A percentile compares a stretch with the other conserved stretches of the same genome.
phyloP scores from a whole-genome alignment of 1,284 basidiomycete genomes.

The Cryptococcus sp. region DNA sequence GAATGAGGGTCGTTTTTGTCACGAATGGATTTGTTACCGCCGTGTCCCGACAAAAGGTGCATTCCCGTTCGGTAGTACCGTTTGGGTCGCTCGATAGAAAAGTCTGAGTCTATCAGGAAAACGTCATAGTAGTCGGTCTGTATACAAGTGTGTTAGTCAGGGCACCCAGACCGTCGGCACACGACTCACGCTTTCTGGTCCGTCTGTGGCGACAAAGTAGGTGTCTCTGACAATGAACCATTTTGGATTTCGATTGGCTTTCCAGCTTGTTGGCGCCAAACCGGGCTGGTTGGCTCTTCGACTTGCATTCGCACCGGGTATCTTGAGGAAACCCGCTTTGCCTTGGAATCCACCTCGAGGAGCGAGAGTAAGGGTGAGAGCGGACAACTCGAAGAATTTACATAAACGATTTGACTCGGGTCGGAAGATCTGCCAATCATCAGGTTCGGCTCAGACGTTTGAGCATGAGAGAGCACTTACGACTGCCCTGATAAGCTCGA shows the following conservation, averaged over 20 bases:
- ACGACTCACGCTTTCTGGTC: conserved; percentile 73
- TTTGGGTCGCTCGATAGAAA: conserved; percentile 68
- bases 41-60: conserved; percentile 36
- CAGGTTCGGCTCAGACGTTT: neutral
- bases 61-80: conserved; percentile 50
- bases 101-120: conserved; percentile 88
- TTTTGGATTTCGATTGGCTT: conserved; percentile 67
- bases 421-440: conserved; percentile 79
- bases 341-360: conserved; percentile 74
- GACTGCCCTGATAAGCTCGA: conserved; percentile 83
- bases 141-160: neutral
- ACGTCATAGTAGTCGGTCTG: conserved; percentile 85
- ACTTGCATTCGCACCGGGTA: conserved; percentile 54
- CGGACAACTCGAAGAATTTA: conserved; percentile 93
- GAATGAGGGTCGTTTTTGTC: conserved; percentile 12
- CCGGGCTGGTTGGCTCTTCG: conserved; percentile 56
- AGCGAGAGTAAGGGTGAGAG: conserved; percentile 80
- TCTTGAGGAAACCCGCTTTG: conserved; percentile 82
- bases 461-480: conserved; percentile 57
- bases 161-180: too few relatives aligned
- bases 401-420: conserved; percentile 88
- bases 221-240: conserved; percentile 96
- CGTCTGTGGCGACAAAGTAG: conserved; percentile 83
- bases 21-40: conserved; percentile 13
- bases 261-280: conserved; percentile 59